These are phyloP conservation scores for Dinochytrium kinnereticum DNA, from an alignment of 371 early-diverging fungal genomes.

Conservation along the genomic window DNA sequence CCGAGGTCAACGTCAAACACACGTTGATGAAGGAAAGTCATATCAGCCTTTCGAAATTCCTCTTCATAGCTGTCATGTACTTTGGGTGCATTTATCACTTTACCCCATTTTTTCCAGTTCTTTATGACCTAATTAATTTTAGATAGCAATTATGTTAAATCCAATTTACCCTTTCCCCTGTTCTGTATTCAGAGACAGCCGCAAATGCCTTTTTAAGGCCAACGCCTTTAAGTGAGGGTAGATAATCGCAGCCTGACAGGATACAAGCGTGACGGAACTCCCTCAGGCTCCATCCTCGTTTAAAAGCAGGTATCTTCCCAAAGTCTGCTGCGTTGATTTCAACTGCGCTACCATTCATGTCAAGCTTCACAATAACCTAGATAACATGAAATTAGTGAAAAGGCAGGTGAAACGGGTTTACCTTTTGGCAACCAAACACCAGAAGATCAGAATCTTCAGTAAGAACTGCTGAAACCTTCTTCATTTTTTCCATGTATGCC, in stretches of 20 bases:
- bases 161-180: constrained; percentile 50
- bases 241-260: constrained; percentile 97
- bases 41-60: constrained; percentile 72
- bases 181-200: constrained; percentile 58
- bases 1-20: constrained; percentile 71
- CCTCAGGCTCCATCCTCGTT: constrained; percentile 62
- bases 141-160: background rate
- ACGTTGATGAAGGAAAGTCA: constrained; percentile 80
- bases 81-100: constrained; percentile 38
- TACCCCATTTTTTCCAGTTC: constrained; percentile 45
- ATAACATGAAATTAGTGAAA: background rate
- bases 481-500: constrained; percentile 76
- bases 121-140: constrained; percentile 28
- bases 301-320: constrained; percentile 46
- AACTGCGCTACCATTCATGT: constrained; percentile 69
- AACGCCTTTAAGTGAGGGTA: constrained; percentile 81
- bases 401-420: constrained; percentile 35
- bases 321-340: constrained; percentile 64
- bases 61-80: constrained; percentile 63
- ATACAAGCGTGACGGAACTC: constrained; percentile 92
- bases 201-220: constrained; percentile 86
- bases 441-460: constrained; percentile 98
- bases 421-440: constrained; percentile 88
- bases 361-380: constrained; percentile 80
- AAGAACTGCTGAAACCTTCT: constrained; percentile 79